Base-by-base conservation (phyloP, 1,139 yeast species). In the Hyphopichia wangnamkhiaoensis region DNA sequence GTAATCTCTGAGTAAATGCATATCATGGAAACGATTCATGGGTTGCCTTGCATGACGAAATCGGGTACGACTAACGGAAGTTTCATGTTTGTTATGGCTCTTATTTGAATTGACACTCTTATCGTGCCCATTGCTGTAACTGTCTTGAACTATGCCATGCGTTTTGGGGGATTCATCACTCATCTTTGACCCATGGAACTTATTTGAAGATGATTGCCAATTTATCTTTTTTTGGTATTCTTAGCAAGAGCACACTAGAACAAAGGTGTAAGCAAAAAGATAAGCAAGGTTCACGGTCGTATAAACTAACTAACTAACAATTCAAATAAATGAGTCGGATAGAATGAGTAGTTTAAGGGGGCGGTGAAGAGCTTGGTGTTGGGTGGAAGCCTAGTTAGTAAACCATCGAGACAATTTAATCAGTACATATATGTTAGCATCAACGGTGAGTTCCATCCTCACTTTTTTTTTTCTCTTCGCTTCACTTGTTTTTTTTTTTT, bases 1-100 rank as follows among this genome's bases (percentile, higher is more conserved):
- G 39, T 60, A 71, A 36, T 65, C 61, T 21, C 50, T 48, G 24
- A 71, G 49, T 32, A 53, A 55, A 33, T 59, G 54, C 74, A 70
- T 70, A 27, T 64, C 66, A 35, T 38, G 53, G 37, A 41, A 43
- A 14, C 37, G 40, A 24, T 38, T 38, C 7, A 41, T 36, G 7
- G 45, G 43, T 34, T 44, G 52, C 20, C 29, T 31, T 6, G 28
- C 9, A 7, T 10, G 24, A 10, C 24, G 24, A 10, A 7, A 7
- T 10, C 7, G 9, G 24, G 24, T 7, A 21, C 7, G 24, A 8
- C 13, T 26, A 13, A 13, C 8, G 8, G 29, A 21, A 7, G 24
- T 10, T 21, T 21, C 24, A 7, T 10, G 9, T 10, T 10, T 7
- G 7, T 21, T 21, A 21, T 21, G 9, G 10, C 24, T 21, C 9